Base-by-base conservation (phyloP, 1,139 yeast species). In the Taphrina flavorubra region DNA sequence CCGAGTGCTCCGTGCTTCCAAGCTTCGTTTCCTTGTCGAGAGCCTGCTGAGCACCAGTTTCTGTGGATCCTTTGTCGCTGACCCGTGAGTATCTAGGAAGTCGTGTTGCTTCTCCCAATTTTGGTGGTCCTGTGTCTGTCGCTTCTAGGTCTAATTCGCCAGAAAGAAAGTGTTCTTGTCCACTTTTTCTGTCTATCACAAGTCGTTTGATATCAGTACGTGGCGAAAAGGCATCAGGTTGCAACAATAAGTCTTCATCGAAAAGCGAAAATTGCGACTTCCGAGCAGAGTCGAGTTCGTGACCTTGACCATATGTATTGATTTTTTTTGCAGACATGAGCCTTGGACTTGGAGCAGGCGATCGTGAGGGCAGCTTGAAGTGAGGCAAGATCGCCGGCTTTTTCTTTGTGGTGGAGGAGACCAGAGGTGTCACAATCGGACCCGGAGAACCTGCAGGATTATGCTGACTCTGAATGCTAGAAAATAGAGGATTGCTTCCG, bases 141-240 rank as follows among this genome's bases (percentile, higher is more conserved):
- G 72, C 44, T 7, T 60, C 71, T 39, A 70, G 51, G 40, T 71
- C 73, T 11, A 66, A 62, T 14, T 70, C 73, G 11, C 74, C 74
- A 6, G 73, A 69, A 11, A 74, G 66, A 14, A 75, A 68, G 34
- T 74, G 75, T 20, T 73, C 74, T 47, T 74, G 73, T 10, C 74
- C 72, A 16, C 74, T 80, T 74, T 76, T 75, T 16, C 83, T 84
- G 69, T 86, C 86, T 71, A 88, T 83, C 7, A 86, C 82, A 69
- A 88, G 80, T 70, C 84, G 83, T 64, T 86, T 85, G 71, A 86
- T 82, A 69, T 83, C 84, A 51, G 81, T 80, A 65, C 85, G 84
- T 37, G 92, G 92, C 3, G 88, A 84, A 76, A 89, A 89, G 6
- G 89, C 86, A 68, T 86, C 89, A n/a, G 90, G 85, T 1, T 88